phyloP scores from a whole-genome alignment of 495 filamentous ascomycete genomes.

The Aspergillus taichungensis region DNA sequence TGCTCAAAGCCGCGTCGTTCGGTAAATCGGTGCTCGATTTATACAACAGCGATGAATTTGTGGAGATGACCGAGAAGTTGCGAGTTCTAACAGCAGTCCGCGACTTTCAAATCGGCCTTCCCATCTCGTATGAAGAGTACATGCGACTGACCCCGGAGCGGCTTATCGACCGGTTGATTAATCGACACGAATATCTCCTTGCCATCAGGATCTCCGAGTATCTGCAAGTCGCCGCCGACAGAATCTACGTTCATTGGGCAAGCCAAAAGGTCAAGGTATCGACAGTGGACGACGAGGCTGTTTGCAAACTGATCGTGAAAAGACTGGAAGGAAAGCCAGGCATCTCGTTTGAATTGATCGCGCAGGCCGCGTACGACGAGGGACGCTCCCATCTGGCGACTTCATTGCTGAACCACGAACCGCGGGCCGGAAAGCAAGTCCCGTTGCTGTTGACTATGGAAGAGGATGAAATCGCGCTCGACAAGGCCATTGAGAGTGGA shows the following conservation, averaged over 20 bases:
- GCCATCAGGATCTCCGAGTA: conserved; percentile 87
- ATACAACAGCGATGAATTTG: conserved; percentile 96
- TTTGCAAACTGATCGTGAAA: conserved; percentile 79
- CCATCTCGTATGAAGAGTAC: conserved; percentile 87
- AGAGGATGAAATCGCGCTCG: conserved; percentile 88
- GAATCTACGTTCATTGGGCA: conserved; percentile 94
- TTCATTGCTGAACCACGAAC: conserved; percentile 84
- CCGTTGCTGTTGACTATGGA: conserved; percentile 92
- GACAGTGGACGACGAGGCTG: conserved; percentile 75
- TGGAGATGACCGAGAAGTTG: conserved; percentile 93
- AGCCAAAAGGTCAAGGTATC: conserved; percentile 85
- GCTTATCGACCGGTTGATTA: conserved; percentile 75
- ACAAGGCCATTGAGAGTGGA: conserved; percentile 94
- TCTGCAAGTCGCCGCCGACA: conserved; percentile 75
- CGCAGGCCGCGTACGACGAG: conserved; percentile 91
- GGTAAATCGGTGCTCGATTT: conserved; percentile 95
- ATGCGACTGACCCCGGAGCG: conserved; percentile 81
- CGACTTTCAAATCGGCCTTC: conserved; percentile 83
- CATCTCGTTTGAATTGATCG: conserved; percentile 91
- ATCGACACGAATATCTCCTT: conserved; percentile 82
- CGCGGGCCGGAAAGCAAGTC: conserved; percentile 88
- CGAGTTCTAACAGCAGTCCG: conserved; percentile 87
- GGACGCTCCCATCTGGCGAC: conserved; percentile 80
- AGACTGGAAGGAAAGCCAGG: conserved; percentile 79
- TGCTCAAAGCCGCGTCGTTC: conserved; percentile 91